Evolutionary conservation across 1,284 basidiomycete genomes (phyloP).

Genomic region (Athelia sp.): DNA sequence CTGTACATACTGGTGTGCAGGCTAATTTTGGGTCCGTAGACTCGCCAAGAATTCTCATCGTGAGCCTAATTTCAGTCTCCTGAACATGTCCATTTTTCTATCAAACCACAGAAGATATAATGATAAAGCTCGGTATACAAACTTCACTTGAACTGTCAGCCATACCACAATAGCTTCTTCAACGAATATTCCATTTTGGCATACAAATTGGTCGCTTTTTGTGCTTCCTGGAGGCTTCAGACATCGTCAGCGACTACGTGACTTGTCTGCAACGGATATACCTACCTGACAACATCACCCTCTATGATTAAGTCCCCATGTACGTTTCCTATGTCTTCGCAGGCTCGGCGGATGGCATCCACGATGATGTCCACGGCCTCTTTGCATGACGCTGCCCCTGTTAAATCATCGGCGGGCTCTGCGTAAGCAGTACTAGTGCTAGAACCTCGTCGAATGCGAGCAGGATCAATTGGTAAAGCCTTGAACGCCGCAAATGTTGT

Average conservation of each 20-base stretch:
- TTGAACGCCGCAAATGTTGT: conserved; percentile 70
- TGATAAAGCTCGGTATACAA: too few species aligned
- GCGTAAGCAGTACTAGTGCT: conserved; percentile 38
- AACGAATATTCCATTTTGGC: conserved; percentile 89
- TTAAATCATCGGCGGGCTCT: conserved; percentile 58
- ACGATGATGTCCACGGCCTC: conserved; percentile 77
- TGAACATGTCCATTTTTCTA: too few species aligned
- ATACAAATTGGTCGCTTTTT: conserved; percentile 76
- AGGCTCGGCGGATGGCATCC: conserved; percentile 62
- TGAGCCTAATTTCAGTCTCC: too few species aligned
- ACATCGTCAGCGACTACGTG: conserved; percentile 10
- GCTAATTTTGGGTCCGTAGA: too few species aligned
- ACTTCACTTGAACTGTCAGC: too few species aligned
- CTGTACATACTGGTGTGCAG: too few species aligned
- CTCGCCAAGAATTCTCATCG: too few species aligned
- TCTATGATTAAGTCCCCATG: conserved; percentile 50
- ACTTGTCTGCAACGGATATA: conserved; percentile 9
- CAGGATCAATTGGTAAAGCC: conserved; percentile 64
- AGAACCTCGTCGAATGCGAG: conserved; percentile 47
- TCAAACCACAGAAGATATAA: too few species aligned
- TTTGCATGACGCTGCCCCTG: conserved; percentile 62
- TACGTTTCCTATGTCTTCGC: conserved; percentile 53
- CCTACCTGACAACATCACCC: conserved; percentile 78
- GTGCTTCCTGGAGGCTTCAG: conserved; percentile 71
- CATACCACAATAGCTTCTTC: conserved; percentile 84